Evolutionary conservation across 139 green algal species (phyloP).

Genomic region (Chloropicon primus): DNA sequence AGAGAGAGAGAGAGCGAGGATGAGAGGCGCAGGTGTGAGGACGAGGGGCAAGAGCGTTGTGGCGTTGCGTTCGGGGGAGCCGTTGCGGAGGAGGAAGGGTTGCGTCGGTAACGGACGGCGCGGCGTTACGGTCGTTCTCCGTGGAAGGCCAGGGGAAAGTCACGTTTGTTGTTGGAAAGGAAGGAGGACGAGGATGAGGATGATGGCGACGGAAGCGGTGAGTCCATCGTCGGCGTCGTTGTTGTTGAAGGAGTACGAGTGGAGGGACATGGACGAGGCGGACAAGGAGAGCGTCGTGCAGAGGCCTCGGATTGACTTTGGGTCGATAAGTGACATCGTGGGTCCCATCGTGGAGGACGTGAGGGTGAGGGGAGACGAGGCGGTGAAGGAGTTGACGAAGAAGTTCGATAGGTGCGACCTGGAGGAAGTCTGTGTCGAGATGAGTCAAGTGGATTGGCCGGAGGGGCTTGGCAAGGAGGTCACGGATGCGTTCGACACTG

Average conservation of each 20-base stretch:
- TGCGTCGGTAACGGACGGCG: too few relatives aligned
- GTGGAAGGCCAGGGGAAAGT: too few relatives aligned
- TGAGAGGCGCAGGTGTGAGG: too few relatives aligned
- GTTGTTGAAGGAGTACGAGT: neutral
- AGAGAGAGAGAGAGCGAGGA: too few relatives aligned
- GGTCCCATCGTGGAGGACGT: constrained; percentile 82
- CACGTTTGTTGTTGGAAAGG: too few relatives aligned
- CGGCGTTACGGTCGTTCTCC: too few relatives aligned
- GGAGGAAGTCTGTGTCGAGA: constrained; percentile 46
- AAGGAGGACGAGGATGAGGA: too few relatives aligned
- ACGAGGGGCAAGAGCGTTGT: too few relatives aligned
- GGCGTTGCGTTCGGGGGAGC: too few relatives aligned
- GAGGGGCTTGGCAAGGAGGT: constrained; percentile 49
- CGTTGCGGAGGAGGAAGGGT: too few relatives aligned
- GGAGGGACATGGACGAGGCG: neutral
- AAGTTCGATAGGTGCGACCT: constrained; percentile 80
- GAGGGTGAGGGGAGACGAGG: constrained; percentile 58
- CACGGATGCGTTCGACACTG: constrained; percentile 74
- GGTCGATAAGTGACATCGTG: constrained; percentile 20
- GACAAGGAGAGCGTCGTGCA: neutral
- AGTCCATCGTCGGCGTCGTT: too few relatives aligned
- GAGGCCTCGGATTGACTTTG: neutral
- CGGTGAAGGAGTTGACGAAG: constrained; percentile 72
- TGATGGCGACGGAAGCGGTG: too few relatives aligned
- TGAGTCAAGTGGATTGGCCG: constrained; percentile 22